A percentile compares a stretch with the other conserved stretches of the same genome.
Evolutionary conservation across 1,284 basidiomycete genomes (phyloP).

Genomic region (Ustilago trichophora): DNA sequence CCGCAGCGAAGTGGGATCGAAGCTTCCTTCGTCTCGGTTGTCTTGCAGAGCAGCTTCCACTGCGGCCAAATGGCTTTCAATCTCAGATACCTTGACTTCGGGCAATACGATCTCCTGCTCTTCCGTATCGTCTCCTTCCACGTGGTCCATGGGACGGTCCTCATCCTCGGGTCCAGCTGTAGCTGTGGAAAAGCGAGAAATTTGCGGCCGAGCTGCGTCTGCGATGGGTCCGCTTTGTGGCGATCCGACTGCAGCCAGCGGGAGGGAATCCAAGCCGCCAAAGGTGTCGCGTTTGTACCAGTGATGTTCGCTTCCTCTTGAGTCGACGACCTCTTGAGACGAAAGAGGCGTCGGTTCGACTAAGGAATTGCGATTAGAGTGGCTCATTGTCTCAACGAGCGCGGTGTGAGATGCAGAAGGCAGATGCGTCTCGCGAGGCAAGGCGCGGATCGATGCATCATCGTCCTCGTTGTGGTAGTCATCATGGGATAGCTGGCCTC

Average conservation of each 20-base stretch:
- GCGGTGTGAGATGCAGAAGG: conserved; percentile 28
- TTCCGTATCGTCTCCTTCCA: conserved; percentile 16
- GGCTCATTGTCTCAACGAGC: conserved; percentile 21
- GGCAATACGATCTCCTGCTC: conserved; percentile 27
- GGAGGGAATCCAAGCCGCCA: conserved; percentile 21
- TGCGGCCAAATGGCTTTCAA: conserved; percentile 40
- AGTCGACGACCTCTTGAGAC: no score
- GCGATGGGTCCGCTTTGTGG: not conserved
- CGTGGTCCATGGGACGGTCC: not conserved
- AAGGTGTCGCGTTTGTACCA: conserved; percentile 31
- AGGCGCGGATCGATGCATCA: conserved; percentile 21
- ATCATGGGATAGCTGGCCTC: not conserved
- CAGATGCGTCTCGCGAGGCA: conserved; percentile 14
- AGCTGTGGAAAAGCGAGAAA: conserved; percentile 27
- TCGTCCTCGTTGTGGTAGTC: conserved; percentile 18
- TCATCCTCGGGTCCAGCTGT: conserved; percentile 10
- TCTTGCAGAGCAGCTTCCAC: conserved; percentile 44
- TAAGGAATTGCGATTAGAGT: conserved; percentile 14
- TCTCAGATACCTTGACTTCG: conserved; percentile 43
- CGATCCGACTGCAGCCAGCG: no score
- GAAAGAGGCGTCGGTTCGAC: not conserved
- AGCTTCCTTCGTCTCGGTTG: conserved; percentile 39
- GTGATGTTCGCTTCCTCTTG: conserved; percentile 3
- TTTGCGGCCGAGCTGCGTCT: conserved; percentile 12
- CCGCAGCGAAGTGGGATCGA: conserved; percentile 36